A percentile compares a stretch with the other conserved stretches of the same genome.
These are phyloP conservation scores for Cylindrotheca closterium DNA, from an alignment of 108 stramenopile genomes.

Conservation along the genomic window DNA sequence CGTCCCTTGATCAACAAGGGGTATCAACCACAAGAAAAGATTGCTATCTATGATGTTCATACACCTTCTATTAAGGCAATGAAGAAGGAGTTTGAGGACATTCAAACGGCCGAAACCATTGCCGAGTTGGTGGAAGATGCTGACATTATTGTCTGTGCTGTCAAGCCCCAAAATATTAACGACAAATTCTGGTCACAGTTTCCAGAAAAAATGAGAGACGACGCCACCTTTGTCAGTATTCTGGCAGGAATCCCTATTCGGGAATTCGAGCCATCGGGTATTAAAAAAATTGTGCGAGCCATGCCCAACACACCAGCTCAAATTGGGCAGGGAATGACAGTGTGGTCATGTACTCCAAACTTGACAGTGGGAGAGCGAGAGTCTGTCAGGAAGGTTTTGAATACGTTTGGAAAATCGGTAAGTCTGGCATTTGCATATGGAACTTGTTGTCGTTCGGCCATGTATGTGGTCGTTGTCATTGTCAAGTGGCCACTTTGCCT, in stretches of 20 bases:
- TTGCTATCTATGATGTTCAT: slow-evolving; percentile 72
- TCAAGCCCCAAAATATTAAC: slow-evolving; percentile 90
- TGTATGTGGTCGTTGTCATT: background rate
- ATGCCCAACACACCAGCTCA: slow-evolving; percentile 96
- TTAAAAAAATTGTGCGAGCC: slow-evolving; percentile 74
- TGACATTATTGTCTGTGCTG: slow-evolving; percentile 80
- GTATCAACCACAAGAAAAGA: slow-evolving; percentile 55
- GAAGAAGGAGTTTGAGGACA: slow-evolving; percentile 36
- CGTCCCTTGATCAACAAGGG: slow-evolving; percentile 66
- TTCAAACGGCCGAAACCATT: slow-evolving; percentile 52
- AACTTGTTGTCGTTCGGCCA: background rate
- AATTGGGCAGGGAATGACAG: slow-evolving; percentile 82
- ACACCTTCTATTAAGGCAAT: slow-evolving; percentile 37
- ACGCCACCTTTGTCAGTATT: slow-evolving; percentile 64
- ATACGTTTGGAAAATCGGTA: slow-evolving; percentile 74
- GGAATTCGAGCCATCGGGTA: slow-evolving; percentile 32
- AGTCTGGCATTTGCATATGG: slow-evolving; percentile 15
- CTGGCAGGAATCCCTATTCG: slow-evolving; percentile 58
- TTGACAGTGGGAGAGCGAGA: slow-evolving; percentile 57
- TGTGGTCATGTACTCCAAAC: slow-evolving; percentile 81
- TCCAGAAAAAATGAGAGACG: slow-evolving; percentile 37
- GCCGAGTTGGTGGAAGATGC: slow-evolving; percentile 53
- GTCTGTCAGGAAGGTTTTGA: slow-evolving; percentile 51
- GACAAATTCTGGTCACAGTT: slow-evolving; percentile 33
- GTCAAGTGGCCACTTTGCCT: background rate